These are phyloP conservation scores for Inga leiocalycina DNA, from an alignment of 306 rosid genomes.

Conservation along the genomic window DNA sequence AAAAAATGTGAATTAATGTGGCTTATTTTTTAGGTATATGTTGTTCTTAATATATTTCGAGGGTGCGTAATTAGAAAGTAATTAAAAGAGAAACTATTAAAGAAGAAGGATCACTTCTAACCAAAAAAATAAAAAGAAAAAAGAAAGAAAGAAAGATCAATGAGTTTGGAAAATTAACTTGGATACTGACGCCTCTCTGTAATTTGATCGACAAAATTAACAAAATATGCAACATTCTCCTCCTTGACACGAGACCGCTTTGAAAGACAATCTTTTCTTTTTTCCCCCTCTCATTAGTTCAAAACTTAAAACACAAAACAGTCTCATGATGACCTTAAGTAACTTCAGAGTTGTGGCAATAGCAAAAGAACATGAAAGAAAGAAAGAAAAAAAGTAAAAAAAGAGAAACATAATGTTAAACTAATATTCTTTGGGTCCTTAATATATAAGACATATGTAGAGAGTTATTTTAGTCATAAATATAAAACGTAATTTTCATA, in stretches of 20 bases:
- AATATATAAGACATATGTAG: no score
- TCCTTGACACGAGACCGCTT: not conserved
- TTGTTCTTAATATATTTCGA: not conserved
- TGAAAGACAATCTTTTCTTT: not conserved
- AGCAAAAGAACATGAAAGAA: not conserved
- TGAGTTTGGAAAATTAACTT: not conserved
- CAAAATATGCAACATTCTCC: not conserved
- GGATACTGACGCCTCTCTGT: not conserved
- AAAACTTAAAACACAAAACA: no score
- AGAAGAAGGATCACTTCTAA: not conserved
- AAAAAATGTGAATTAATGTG: not conserved
- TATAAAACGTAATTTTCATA: no score
- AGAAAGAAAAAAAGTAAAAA: no score
- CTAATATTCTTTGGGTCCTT: no score
- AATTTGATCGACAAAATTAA: not conserved
- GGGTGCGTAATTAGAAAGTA: conserved; percentile 6
- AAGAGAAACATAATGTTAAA: no score
- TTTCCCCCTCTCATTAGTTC: no score
- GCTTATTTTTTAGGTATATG: not conserved
- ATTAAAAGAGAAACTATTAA: not conserved
- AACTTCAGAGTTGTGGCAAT: not conserved
- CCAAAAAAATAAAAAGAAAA: no score
- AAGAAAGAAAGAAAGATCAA: not conserved
- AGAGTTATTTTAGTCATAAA: no score
- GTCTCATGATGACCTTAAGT: not conserved